These are phyloP conservation scores for Passiflora organensis DNA, from an alignment of 345 rosid species.

Conservation along the genomic window DNA sequence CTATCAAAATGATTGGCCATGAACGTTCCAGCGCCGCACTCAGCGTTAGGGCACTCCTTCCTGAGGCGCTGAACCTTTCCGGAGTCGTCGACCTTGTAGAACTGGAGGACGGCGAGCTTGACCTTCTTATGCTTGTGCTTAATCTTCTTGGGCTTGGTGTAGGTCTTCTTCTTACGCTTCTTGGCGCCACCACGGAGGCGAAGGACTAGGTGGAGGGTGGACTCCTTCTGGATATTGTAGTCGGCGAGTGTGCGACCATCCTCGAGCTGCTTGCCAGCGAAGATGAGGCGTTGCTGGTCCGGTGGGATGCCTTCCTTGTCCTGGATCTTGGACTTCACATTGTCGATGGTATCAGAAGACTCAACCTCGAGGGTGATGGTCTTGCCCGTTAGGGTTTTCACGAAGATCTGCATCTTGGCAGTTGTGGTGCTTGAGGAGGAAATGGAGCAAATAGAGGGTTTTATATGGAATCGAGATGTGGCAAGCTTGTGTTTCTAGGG, in stretches of 20 bases:
- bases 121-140: constrained; percentile 35
- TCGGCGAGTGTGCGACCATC: constrained; percentile 32
- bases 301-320: constrained; percentile 34
- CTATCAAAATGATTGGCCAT: constrained; percentile 31
- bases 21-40: constrained; percentile 29
- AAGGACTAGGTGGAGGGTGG: constrained; percentile 27
- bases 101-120: constrained; percentile 29
- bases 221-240: constrained; percentile 34
- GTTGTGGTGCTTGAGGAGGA: neutral
- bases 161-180: constrained; percentile 33
- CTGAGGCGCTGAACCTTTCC: constrained; percentile 26
- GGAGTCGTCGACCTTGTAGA: constrained; percentile 27
- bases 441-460: neutral
- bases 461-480: constrained; percentile 1
- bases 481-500: too few relatives aligned
- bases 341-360: constrained; percentile 30
- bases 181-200: constrained; percentile 31
- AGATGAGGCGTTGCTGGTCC: constrained; percentile 29
- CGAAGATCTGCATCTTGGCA: constrained; percentile 24
- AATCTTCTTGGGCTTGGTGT: constrained; percentile 31
- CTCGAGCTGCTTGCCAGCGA: constrained; percentile 33
- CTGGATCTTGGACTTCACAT: constrained; percentile 31
- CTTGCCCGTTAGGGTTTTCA: constrained; percentile 33
- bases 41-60: constrained; percentile 29
- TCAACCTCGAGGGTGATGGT: constrained; percentile 31